Conservation (phyloP, 352 stramenopile genomes). For the Bremia lactucae region DNA sequence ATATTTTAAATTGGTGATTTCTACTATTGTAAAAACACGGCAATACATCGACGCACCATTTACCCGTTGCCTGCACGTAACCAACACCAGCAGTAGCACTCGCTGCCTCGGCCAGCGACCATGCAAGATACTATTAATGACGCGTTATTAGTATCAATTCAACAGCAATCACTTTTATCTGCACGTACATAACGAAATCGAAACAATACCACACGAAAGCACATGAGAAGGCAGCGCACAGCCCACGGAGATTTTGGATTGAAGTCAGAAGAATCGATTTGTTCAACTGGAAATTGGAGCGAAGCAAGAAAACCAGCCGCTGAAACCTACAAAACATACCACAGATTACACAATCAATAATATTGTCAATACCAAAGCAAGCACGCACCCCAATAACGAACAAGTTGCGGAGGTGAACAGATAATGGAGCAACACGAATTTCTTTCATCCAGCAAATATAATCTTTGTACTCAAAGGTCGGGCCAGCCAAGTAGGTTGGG, state of each 20-base stretch:
- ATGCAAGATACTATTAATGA: conserved; percentile 64
- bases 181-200: conserved; percentile 73
- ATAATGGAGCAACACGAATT: conserved; percentile 45
- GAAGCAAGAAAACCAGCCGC: conserved; percentile 61
- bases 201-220: conserved; percentile 65
- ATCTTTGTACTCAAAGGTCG: conserved; percentile 79
- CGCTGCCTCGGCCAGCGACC: conserved; percentile 70
- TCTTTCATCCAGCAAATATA: conserved; percentile 77
- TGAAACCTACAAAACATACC: conserved; percentile 30
- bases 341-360: not conserved
- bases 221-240: conserved; percentile 61
- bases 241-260: conserved; percentile 46
- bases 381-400: conserved; percentile 52
- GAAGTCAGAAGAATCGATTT: conserved; percentile 72
- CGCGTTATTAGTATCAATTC: not conserved
- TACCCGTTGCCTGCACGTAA: conserved; percentile 65
- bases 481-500: conserved; percentile 75
- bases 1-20: not conserved
- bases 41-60: conserved; percentile 33
- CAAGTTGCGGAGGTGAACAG: conserved; percentile 65
- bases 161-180: not conserved
- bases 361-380: not conserved
- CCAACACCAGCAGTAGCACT: conserved; percentile 66
- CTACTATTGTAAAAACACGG: not conserved
- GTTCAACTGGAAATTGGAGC: conserved; percentile 61